A percentile compares a stretch with the other conserved stretches of the same genome.
These are phyloP conservation scores for Aspergillus nidulans DNA, from an alignment of 495 filamentous ascomycete genomes.

Conservation along the genomic window DNA sequence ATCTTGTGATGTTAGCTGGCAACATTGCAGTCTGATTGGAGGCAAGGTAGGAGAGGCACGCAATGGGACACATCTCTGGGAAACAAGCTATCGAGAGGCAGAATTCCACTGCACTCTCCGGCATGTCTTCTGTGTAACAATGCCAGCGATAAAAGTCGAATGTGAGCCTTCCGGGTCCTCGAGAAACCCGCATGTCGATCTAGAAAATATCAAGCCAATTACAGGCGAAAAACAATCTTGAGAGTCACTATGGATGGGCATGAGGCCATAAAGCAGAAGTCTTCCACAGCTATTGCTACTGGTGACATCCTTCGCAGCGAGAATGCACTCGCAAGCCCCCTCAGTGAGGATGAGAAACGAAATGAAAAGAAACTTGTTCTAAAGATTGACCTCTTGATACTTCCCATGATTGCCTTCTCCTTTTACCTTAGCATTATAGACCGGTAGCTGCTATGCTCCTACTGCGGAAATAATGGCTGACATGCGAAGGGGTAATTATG, in stretches of 20 bases:
- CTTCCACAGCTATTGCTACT: background rate
- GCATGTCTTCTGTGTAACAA: background rate
- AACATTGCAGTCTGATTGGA: too few relatives aligned
- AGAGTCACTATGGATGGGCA: background rate
- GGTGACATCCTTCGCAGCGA: background rate
- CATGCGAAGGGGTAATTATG: constrained; percentile 36
- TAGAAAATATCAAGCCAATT: too few relatives aligned
- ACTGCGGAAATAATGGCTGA: background rate
- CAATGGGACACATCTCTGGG: too few relatives aligned
- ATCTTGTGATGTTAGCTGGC: too few relatives aligned
- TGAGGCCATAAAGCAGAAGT: background rate
- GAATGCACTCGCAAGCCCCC: background rate
- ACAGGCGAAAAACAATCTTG: background rate
- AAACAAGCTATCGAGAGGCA: too few relatives aligned
- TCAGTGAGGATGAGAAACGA: constrained; percentile 10
- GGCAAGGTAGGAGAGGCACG: too few relatives aligned
- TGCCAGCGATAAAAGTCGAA: background rate
- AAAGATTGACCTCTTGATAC: constrained; percentile 39
- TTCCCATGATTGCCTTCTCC: constrained; percentile 41
- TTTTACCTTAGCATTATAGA: constrained; percentile 46
- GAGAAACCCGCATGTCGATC: too few relatives aligned
- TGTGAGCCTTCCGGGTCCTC: too few relatives aligned
- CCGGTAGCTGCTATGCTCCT: constrained; percentile 14
- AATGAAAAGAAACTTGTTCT: constrained; percentile 36
- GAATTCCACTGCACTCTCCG: background rate